Evolutionary conservation across 2,329 filamentous ascomycete species (phyloP), one percentile per base, ranked within the genome.

Genomic region (Curvularia verruculosa): DNA sequence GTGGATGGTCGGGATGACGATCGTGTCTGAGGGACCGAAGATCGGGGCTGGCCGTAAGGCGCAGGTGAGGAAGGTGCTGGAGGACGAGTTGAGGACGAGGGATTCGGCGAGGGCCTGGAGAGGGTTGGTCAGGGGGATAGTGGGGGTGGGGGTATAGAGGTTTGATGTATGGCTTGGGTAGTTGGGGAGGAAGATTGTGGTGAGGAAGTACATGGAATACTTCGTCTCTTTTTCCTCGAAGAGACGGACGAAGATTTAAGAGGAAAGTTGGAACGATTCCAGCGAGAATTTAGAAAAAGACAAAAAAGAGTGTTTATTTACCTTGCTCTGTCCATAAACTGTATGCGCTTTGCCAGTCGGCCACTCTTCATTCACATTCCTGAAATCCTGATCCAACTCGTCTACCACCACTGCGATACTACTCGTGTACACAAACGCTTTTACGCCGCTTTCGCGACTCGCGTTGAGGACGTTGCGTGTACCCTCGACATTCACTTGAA

Each of bases 281-380:
- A 15, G 13, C n/a, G 31, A 34, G 8, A 5, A 3, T 37, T 9
- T 8, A 36, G 9, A 18, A 8, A 10, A 24, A 23, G 15, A 12
- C 18, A 15, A 37, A 5, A 15, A 10, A 24, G 5, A 15, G 9
- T 29, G 2, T 18, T 13, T 28, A 48, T 70, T 55, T 64, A 90
- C 90, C 86, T 97, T 98, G 13, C 92, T 96, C 78, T 93, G 88
- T 28, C 92, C 92, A 78, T 98, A 98, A 77, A 93, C 88, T 65
- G 86, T 78, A 58, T 84, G 84, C 29, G 90, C 90, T 45, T 86
- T 83, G 50, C 95, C 87, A 48, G 89, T 83, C 26, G 91, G 91
- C 83, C 89, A 92, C 45, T 84, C 81, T 82, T 98, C 94, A 76
- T 93, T 89, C 63, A 91, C 92, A 75, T 96, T 93, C 75, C 87